Percentiles rank a stretch among this genome's conserved stretches.
Evolutionary conservation across 441 rosid species (phyloP).

Genomic region (Cnidoscolus chayamansa): DNA sequence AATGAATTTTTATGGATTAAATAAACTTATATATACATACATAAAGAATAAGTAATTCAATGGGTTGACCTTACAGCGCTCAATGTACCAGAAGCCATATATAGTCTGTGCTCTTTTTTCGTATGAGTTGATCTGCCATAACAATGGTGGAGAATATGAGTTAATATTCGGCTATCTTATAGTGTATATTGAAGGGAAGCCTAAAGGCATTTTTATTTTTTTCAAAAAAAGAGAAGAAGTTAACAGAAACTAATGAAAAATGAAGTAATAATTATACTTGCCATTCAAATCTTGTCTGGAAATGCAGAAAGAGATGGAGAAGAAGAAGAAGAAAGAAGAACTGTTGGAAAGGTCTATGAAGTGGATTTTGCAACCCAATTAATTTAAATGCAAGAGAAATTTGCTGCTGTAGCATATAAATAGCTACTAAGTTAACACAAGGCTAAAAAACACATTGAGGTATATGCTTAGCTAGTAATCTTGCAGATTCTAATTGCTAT

Average conservation of each 20-base stretch:
- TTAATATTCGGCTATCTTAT: too few species aligned
- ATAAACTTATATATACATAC: neutral
- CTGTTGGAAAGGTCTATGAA: too few species aligned
- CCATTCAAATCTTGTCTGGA: neutral
- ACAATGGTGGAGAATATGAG: too few species aligned
- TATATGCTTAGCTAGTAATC: neutral
- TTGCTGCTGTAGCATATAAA: neutral
- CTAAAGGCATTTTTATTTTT: too few species aligned
- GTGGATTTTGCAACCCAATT: too few species aligned
- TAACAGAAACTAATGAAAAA: too few species aligned
- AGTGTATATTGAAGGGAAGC: too few species aligned
- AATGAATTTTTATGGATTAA: neutral
- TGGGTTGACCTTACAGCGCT: constrained; percentile 36
- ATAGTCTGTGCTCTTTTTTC: neutral
- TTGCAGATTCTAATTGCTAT: neutral
- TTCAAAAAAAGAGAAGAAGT: too few species aligned
- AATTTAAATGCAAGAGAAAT: too few species aligned
- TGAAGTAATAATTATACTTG: too few species aligned
- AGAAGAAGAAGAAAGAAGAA: too few species aligned
- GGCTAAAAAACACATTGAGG: neutral
- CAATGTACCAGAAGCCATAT: constrained; percentile 36
- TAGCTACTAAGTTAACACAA: neutral
- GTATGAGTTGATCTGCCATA: neutral
- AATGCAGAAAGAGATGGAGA: too few species aligned
- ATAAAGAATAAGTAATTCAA: neutral